These are phyloP conservation scores for Colletotrichum tropicicola DNA, from an alignment of 2,329 filamentous ascomycete genomes.

Conservation along the genomic window DNA sequence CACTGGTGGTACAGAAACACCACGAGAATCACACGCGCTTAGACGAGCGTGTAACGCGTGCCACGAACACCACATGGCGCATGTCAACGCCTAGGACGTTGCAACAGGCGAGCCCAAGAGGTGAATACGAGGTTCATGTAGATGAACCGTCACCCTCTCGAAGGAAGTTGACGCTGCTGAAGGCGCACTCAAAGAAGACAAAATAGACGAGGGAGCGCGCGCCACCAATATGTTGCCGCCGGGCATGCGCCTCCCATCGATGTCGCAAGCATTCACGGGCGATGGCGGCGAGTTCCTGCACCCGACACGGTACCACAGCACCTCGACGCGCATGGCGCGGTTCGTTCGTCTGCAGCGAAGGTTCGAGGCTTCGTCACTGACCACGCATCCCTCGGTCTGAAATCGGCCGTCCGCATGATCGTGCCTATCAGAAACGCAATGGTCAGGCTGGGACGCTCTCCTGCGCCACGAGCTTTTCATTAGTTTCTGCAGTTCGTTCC, in stretches of 20 bases:
- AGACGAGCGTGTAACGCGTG: not conserved
- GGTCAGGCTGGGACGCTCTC: not conserved
- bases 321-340: not conserved
- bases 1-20: not conserved
- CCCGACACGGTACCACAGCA: not conserved
- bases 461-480: not conserved
- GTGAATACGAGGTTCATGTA: conserved; percentile 15
- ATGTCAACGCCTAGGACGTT: not conserved
- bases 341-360: not conserved
- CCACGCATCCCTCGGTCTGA: not conserved
- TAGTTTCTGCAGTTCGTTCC: not conserved
- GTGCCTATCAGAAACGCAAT: conserved; percentile 20
- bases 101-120: not conserved
- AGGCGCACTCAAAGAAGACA: not conserved
- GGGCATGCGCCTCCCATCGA: not conserved
- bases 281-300: not conserved
- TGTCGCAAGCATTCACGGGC: not conserved
- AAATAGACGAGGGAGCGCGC: not conserved
- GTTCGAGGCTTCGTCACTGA: not conserved
- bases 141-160: not conserved
- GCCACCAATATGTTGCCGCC: not conserved
- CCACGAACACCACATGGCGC: conserved; percentile 10
- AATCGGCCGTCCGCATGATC: conserved; percentile 26
- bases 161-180: not conserved
- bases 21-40: conserved; percentile 5